These are phyloP conservation scores for Fusarium piperis DNA, from an alignment of 2,329 filamentous ascomycete species.

Conservation along the genomic window DNA sequence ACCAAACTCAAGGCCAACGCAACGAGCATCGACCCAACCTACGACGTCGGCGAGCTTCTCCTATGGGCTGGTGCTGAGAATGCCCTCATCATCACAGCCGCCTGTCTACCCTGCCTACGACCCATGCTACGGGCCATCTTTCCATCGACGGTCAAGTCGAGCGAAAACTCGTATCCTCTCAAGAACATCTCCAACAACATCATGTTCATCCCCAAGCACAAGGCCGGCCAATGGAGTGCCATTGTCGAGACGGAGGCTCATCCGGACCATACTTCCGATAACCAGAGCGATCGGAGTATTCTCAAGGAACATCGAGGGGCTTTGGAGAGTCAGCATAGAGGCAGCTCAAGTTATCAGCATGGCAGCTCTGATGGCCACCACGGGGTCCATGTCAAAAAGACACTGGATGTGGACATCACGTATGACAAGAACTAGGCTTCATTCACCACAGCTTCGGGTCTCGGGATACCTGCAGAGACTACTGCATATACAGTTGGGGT, in stretches of 20 bases:
- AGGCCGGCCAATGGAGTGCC: conserved; percentile 29
- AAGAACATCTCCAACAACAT: conserved; percentile 25
- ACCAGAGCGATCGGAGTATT: conserved; percentile 28
- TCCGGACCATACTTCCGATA: conserved; percentile 14
- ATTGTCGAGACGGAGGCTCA: conserved; percentile 19
- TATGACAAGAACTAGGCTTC: background rate
- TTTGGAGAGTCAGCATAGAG: background rate
- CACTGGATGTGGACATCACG: conserved; percentile 14
- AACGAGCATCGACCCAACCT: conserved; percentile 23
- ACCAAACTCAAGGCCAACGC: conserved; percentile 31
- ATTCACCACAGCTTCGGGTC: background rate
- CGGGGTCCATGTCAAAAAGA: conserved; percentile 15
- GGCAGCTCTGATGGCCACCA: background rate
- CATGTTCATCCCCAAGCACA: conserved; percentile 33
- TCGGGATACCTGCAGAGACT: background rate
- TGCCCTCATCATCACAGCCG: conserved; percentile 27
- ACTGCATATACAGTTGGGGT: background rate
- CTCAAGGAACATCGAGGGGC: conserved; percentile 10
- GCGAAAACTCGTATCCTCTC: conserved; percentile 21
- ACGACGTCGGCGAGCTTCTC: conserved; percentile 28
- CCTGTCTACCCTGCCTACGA: conserved; percentile 17
- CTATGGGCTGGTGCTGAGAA: conserved; percentile 25
- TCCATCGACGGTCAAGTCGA: conserved; percentile 19
- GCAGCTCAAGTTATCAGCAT: background rate
- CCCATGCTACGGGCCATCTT: conserved; percentile 24